phyloP scores from a whole-genome alignment of 257 asterid genomes.

The Datura wrightii region DNA sequence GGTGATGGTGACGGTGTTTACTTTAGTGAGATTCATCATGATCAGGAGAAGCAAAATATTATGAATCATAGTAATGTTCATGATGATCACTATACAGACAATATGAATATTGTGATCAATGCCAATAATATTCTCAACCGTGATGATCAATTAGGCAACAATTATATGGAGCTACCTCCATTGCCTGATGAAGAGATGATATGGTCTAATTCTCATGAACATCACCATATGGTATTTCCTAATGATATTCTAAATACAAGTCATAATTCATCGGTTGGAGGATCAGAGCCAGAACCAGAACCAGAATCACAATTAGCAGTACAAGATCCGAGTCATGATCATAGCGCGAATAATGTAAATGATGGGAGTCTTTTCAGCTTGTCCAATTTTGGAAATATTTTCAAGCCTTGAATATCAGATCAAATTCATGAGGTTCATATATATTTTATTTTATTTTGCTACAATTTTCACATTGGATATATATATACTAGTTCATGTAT shows the following conservation, averaged over 20 bases:
- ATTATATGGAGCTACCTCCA: slow-evolving; percentile 38
- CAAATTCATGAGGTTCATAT: slow-evolving; percentile 16
- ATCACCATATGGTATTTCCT: slow-evolving; percentile 33
- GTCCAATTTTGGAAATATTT: slow-evolving; percentile 54
- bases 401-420: slow-evolving; percentile 48
- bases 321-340: slow-evolving; percentile 34
- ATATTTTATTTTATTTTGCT: neutral
- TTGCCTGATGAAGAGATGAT: slow-evolving; percentile 51
- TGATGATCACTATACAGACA: slow-evolving; percentile 18
- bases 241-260: slow-evolving; percentile 28
- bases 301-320: neutral
- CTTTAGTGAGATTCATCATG: slow-evolving; percentile 39
- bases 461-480: neutral
- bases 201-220: slow-evolving; percentile 48
- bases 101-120: neutral
- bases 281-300: neutral
- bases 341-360: slow-evolving; percentile 21
- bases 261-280: slow-evolving; percentile 21
- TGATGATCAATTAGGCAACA: slow-evolving; percentile 22
- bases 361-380: slow-evolving; percentile 42
- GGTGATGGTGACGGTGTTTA: slow-evolving; percentile 28
- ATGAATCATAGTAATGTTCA: neutral
- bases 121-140: slow-evolving; percentile 2
- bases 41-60: slow-evolving; percentile 20
- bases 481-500: neutral